Base-by-base conservation (phyloP, 139 green algal species). In the Nannochloris sp. region DNA sequence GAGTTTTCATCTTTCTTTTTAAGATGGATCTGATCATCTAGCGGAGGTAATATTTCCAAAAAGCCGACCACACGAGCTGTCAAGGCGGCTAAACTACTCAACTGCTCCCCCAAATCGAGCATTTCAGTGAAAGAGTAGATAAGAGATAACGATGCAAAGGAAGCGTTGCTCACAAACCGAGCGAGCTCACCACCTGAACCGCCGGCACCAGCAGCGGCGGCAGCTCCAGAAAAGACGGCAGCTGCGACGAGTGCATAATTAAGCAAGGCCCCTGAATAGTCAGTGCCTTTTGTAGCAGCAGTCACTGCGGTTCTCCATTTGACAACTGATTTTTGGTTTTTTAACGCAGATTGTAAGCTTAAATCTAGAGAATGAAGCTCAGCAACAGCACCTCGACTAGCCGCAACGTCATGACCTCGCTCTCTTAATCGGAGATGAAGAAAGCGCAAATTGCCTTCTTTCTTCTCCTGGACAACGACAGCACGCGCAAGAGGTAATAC, bases 71-170 rank as follows among this genome's bases (percentile, higher is more conserved):
- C 68, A 13, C 76, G 70, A 2, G 70, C 56, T 2, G 68, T 71
- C 2, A 78, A 48, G 15, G 67, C 76, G 3, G 60, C 67, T 10
- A 81, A 35, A 1, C 44, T 53, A 0, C 33, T 55, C 6, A 33
- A n/a, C 4, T 65, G 36, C 25, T 65, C 32, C 0, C 25, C 32
- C 31, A 75, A 15, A 57, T 83, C 73, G 31, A 87, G 47, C 39
- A 91, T 58, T 61, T 87, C 70, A 1, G 81, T 86, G 63, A 89
- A 81, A 42, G 68, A 80, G 74, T 83, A 81, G 44, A 86, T 79
- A 12, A 87, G 73, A 4, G 56, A 67, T 12, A 89, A 72, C 14
- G 76, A 80, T 31, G 78, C 80, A 36, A 92, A 92, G 3, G 83
- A 85, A 4, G 85, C 78, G 31, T 89, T 86, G 32, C 67, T 82